A percentile compares a stretch with the other conserved stretches of the same genome.
Conservation (phyloP, 2,329 filamentous ascomycete genomes). For the Ceratocystis huliohia region DNA sequence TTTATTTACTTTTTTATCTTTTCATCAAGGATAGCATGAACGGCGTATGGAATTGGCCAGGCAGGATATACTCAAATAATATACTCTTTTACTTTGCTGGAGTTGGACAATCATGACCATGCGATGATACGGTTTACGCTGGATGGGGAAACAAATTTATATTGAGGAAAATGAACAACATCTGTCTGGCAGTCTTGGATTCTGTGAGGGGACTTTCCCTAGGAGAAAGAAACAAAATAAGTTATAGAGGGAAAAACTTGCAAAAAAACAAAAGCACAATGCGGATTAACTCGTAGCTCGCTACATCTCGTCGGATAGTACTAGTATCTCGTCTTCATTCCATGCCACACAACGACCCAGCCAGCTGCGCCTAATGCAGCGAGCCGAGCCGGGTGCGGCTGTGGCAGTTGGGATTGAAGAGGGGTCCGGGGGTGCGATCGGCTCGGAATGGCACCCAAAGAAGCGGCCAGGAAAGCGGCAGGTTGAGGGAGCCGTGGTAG, state of each 20-base stretch:
- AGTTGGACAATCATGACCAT: neutral
- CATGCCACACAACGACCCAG: slow-evolving; percentile 33
- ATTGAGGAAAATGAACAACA: neutral
- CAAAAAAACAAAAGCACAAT: neutral
- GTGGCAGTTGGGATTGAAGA: slow-evolving; percentile 24
- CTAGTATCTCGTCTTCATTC: slow-evolving; percentile 24
- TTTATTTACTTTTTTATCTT: neutral
- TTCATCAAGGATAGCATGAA: neutral
- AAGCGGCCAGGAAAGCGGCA: slow-evolving; percentile 38
- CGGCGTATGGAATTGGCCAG: neutral
- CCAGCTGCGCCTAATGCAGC: slow-evolving; percentile 32
- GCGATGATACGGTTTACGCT: too few species aligned
- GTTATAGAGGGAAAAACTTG: neutral
- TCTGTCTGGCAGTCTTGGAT: neutral
- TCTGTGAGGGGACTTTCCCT: neutral
- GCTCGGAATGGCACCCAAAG: slow-evolving; percentile 36
- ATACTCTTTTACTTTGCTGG: neutral
- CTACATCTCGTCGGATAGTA: slow-evolving; percentile 28
- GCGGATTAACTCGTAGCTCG: neutral
- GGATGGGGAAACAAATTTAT: neutral
- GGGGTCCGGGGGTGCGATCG: slow-evolving; percentile 25
- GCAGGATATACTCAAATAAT: neutral
- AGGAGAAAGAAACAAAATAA: neutral
- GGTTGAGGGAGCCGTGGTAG: slow-evolving; percentile 25
- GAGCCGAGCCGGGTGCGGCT: slow-evolving; percentile 25